Percentiles rank a stretch among this genome's conserved stretches.
Conservation (phyloP, 208 protist species). For the Entamoeba histolytica region DNA sequence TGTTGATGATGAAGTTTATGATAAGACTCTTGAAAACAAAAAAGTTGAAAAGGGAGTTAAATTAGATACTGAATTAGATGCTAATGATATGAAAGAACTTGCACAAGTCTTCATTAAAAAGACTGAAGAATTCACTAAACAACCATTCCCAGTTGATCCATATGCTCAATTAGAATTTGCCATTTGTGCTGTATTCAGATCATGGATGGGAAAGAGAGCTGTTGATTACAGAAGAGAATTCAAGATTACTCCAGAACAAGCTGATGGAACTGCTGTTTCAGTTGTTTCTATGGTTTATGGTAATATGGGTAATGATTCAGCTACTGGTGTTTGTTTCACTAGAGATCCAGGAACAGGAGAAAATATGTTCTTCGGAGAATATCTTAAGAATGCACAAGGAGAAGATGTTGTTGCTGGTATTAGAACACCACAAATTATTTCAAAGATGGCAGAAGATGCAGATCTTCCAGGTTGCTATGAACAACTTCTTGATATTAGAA, state of each 20-base stretch:
- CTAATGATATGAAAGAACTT: slow-evolving; percentile 35
- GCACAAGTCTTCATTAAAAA: no score
- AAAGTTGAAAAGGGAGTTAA: slow-evolving; percentile 48
- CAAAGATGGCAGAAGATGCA: slow-evolving; percentile 47
- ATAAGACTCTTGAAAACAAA: slow-evolving; percentile 47
- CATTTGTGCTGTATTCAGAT: slow-evolving; percentile 64
- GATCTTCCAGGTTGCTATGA: slow-evolving; percentile 54
- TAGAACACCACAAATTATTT: slow-evolving; percentile 50
- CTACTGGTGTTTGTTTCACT: slow-evolving; percentile 71
- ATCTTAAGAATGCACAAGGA: slow-evolving; percentile 68
- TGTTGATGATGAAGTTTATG: slow-evolving; percentile 55
- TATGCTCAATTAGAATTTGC: slow-evolving; percentile 19
- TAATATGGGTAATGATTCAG: slow-evolving; percentile 60
- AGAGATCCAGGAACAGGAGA: slow-evolving; percentile 64
- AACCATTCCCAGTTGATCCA: no score
- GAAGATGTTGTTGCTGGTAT: slow-evolving; percentile 79
- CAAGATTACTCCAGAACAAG: slow-evolving; percentile 51
- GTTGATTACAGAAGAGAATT: slow-evolving; percentile 59
- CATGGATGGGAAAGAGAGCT: slow-evolving; percentile 62
- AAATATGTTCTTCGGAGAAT: slow-evolving; percentile 70
- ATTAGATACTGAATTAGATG: slow-evolving; percentile 57
- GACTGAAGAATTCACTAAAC: no score
- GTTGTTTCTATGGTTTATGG: slow-evolving; percentile 76
- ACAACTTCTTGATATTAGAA: slow-evolving; percentile 51
- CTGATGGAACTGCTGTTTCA: slow-evolving; percentile 65